Percentiles rank a stretch among this genome's conserved stretches.
phyloP scores from a whole-genome alignment of 306 rosid genomes.

The Prunus armeniaca region DNA sequence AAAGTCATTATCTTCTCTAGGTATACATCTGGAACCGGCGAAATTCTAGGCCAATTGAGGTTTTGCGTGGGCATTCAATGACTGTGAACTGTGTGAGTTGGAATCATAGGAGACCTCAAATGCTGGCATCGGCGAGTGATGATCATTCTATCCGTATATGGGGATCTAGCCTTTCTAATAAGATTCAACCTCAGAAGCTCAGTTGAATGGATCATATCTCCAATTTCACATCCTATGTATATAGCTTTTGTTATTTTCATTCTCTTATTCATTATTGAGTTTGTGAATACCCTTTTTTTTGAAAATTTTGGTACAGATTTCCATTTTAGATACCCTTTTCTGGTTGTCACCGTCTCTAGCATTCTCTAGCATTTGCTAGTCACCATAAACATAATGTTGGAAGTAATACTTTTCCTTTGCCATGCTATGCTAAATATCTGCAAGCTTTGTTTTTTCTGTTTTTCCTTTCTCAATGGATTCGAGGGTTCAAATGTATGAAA shows the following conservation, averaged over 20 bases:
- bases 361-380: not conserved
- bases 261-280: slow-evolving; percentile 32
- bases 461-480: not conserved
- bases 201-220: slow-evolving; percentile 25
- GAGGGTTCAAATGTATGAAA: no score
- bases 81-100: slow-evolving; percentile 96
- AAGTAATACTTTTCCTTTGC: not conserved
- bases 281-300: slow-evolving; percentile 36
- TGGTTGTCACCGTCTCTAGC: not conserved
- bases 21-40: slow-evolving; percentile 80
- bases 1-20: slow-evolving; percentile 32
- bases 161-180: slow-evolving; percentile 52
- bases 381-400: not conserved
- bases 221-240: slow-evolving; percentile 24
- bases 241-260: slow-evolving; percentile 24
- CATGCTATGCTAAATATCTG: not conserved
- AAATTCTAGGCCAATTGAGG: slow-evolving; percentile 60
- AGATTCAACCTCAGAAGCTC: slow-evolving; percentile 31
- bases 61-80: slow-evolving; percentile 65
- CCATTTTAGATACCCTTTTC: slow-evolving; percentile 8
- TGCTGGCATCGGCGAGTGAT: slow-evolving; percentile 94
- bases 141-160: slow-evolving; percentile 80
- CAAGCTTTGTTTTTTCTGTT: not conserved
- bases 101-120: slow-evolving; percentile 75
- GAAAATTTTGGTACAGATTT: slow-evolving; percentile 19